Conservation (phyloP, 1,139 yeast genomes). For the Torulaspora pretoriensis region DNA sequence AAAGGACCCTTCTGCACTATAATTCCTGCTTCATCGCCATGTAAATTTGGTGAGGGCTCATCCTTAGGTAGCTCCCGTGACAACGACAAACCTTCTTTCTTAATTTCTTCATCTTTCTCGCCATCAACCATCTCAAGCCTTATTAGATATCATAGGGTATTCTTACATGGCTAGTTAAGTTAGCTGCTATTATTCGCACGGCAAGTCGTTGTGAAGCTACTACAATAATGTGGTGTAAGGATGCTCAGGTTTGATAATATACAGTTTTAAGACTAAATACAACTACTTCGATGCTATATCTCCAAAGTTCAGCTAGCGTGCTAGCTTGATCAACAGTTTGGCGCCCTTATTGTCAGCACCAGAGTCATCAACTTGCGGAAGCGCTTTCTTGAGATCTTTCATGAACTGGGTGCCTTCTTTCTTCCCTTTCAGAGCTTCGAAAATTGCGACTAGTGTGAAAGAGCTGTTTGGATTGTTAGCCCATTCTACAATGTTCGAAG, state of each 20-base stretch:
- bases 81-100: neutral
- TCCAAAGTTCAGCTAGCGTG: neutral
- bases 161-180: neutral
- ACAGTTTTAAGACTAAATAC: slow-evolving; percentile 1
- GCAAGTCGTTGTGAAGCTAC: neutral
- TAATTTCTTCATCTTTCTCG: neutral
- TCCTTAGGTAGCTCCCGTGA: neutral
- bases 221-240: slow-evolving; percentile 4
- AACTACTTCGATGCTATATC: neutral
- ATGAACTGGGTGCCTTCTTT: slow-evolving; percentile 44
- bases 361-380: slow-evolving; percentile 41
- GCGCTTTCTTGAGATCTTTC: slow-evolving; percentile 50
- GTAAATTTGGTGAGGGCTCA: neutral
- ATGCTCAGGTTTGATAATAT: slow-evolving; percentile 3
- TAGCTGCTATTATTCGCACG: neutral
- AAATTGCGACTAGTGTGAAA: slow-evolving; percentile 70
- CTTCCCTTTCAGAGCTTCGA: slow-evolving; percentile 47
- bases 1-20: slow-evolving; percentile 23
- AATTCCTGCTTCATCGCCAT: neutral
- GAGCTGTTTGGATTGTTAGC: slow-evolving; percentile 68
- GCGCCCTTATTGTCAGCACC: slow-evolving; percentile 75
- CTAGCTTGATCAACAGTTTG: slow-evolving; percentile 52
- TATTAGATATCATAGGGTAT: neutral
- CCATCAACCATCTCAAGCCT: slow-evolving; percentile 3
- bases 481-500: slow-evolving; percentile 59